Evolutionary conservation across 2,329 filamentous ascomycete species (phyloP).

Genomic region (Aspergillus sp.): DNA sequence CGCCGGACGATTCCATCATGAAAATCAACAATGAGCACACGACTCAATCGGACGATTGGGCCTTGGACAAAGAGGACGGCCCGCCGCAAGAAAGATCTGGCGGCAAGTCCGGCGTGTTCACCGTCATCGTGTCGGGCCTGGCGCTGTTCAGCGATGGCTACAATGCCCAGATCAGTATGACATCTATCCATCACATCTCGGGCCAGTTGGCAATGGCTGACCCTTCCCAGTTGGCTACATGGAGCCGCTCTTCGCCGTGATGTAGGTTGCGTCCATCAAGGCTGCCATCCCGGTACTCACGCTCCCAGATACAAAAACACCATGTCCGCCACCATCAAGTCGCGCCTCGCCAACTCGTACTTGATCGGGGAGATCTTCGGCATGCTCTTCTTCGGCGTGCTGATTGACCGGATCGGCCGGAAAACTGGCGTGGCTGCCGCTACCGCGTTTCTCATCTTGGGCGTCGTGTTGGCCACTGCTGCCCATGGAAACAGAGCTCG

Average conservation of each 20-base stretch:
- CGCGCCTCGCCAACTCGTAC: conserved; percentile 47
- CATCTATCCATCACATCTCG: not conserved
- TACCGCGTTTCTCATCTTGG: conserved; percentile 40
- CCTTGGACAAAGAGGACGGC: conserved; percentile 4
- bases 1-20: conserved; percentile 8
- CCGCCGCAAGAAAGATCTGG: conserved; percentile 1
- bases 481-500: conserved; percentile 32
- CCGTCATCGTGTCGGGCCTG: conserved; percentile 27
- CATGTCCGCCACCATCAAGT: conserved; percentile 34
- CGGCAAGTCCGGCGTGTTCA: conserved; percentile 19
- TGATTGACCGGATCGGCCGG: conserved; percentile 44
- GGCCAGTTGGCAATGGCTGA: conserved; percentile 4
- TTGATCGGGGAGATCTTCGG: conserved; percentile 49
- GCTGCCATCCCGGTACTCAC: conserved; percentile 1
- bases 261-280: conserved; percentile 11
- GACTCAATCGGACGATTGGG: conserved; percentile 1
- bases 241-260: conserved; percentile 24
- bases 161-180: conserved; percentile 28
- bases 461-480: conserved; percentile 40
- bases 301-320: conserved; percentile 22
- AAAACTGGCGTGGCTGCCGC: conserved; percentile 41
- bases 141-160: conserved; percentile 32
- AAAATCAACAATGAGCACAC: conserved; percentile 4
- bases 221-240: conserved; percentile 21
- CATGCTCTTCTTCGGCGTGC: conserved; percentile 45